Percentiles rank a stretch among this genome's conserved stretches.
These are phyloP conservation scores for Tylopilus plumbeoviolaceoides DNA, from an alignment of 768 basidiomycete species.

Conservation along the genomic window DNA sequence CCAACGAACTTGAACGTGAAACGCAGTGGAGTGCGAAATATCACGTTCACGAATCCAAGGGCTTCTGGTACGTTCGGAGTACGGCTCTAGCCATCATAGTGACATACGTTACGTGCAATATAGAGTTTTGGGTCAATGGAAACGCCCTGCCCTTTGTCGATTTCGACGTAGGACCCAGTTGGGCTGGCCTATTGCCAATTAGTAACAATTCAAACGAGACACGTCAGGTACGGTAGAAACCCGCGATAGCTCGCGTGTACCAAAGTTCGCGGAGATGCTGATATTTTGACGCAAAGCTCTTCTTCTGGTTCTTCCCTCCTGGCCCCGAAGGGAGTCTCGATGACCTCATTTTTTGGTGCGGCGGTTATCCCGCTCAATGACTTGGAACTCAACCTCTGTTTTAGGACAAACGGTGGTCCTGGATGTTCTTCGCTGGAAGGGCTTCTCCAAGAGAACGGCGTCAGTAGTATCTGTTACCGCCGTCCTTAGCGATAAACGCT, in stretches of 20 bases:
- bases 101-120: neutral
- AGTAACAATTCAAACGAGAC: conserved; percentile 58
- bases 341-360: too few relatives aligned
- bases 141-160: conserved; percentile 60
- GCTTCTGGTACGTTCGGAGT: conserved; percentile 45
- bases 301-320: too few relatives aligned
- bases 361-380: too few relatives aligned
- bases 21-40: conserved; percentile 46
- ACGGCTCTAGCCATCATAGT: neutral
- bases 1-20: conserved; percentile 4
- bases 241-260: too few relatives aligned
- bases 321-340: too few relatives aligned
- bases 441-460: conserved; percentile 70
- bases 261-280: neutral
- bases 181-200: conserved; percentile 72
- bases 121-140: conserved; percentile 72
- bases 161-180: conserved; percentile 73
- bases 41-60: conserved; percentile 65
- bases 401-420: conserved; percentile 78
- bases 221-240: conserved; percentile 50
- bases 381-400: too few relatives aligned
- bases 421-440: conserved; percentile 75
- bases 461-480: too few relatives aligned
- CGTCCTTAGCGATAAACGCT: conserved; percentile 31
- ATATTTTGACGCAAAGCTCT: conserved; percentile 44